Percentiles rank a stretch among this genome's conserved stretches.
phyloP scores from a whole-genome alignment of 2,329 filamentous ascomycete species.

The Thelonectria blattea region DNA sequence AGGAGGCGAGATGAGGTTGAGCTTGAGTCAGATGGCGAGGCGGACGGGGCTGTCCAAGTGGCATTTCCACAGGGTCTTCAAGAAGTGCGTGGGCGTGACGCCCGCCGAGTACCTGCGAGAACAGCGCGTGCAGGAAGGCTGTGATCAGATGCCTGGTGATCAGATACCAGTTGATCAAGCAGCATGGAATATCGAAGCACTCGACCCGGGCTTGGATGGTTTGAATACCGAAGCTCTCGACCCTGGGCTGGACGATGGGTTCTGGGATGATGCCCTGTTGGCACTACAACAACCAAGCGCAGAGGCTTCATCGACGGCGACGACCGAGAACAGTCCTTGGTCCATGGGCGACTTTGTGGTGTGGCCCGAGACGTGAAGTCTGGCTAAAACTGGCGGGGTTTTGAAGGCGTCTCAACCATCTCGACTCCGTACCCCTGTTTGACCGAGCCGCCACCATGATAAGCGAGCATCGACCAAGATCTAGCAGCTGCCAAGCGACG shows the following conservation, averaged over 20 bases:
- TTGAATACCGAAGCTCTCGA: constrained; percentile 15
- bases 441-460: constrained; percentile 21
- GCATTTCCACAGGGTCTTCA: constrained; percentile 66
- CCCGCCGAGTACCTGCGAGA: constrained; percentile 43
- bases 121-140: constrained; percentile 21
- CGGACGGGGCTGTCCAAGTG: constrained; percentile 60
- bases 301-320: constrained; percentile 17
- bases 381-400: constrained; percentile 30
- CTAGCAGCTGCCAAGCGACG: no score
- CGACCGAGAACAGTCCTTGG: constrained; percentile 27
- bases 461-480: constrained; percentile 32
- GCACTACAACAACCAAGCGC: constrained; percentile 15
- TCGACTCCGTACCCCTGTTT: constrained; percentile 25
- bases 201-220: constrained; percentile 4
- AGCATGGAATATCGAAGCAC: constrained; percentile 4
- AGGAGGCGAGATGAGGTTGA: constrained; percentile 33
- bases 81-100: constrained; percentile 58
- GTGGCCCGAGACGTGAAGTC: constrained; percentile 26
- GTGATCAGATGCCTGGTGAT: background rate
- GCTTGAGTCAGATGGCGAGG: constrained; percentile 54
- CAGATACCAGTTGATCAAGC: background rate
- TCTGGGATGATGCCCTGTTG: constrained; percentile 26
- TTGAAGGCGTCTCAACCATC: constrained; percentile 34
- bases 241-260: constrained; percentile 23
- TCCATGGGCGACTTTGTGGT: constrained; percentile 32